phyloP scores from a whole-genome alignment of 2,329 filamentous ascomycete genomes.

The Alternaria arbusti region DNA sequence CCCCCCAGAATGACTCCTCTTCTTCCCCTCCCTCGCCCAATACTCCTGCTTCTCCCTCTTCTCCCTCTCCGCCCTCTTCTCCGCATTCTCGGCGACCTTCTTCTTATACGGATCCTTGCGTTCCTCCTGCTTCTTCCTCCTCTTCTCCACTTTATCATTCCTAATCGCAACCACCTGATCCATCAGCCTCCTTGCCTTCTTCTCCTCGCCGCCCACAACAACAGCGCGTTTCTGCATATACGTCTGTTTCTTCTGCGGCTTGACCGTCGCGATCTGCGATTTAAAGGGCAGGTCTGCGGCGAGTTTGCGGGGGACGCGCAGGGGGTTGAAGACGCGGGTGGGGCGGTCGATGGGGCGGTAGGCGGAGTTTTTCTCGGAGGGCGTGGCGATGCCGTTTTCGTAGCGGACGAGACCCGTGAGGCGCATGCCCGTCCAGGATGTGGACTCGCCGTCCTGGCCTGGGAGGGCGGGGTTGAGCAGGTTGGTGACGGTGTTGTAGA shows the following conservation, averaged over 20 bases:
- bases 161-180: constrained; percentile 89
- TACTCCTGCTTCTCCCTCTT: constrained; percentile 92
- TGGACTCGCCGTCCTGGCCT: constrained; percentile 41
- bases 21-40: constrained; percentile 89
- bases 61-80: constrained; percentile 86
- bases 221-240: constrained; percentile 97
- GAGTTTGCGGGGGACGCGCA: constrained; percentile 77
- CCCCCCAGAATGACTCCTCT: constrained; percentile 61
- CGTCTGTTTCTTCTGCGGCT: constrained; percentile 78
- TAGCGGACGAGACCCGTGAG: constrained; percentile 89
- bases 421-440: constrained; percentile 86
- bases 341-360: constrained; percentile 71
- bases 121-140: constrained; percentile 86
- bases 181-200: constrained; percentile 84
- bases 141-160: constrained; percentile 88
- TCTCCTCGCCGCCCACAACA: constrained; percentile 84
- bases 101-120: constrained; percentile 78
- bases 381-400: constrained; percentile 75
- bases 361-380: constrained; percentile 80
- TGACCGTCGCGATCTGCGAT: constrained; percentile 83
- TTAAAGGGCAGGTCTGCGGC: constrained; percentile 89
- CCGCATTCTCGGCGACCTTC: constrained; percentile 80
- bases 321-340: constrained; percentile 61
- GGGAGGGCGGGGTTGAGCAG: constrained; percentile 67
- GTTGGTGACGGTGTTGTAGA: constrained; percentile 97